A percentile compares a stretch with the other conserved stretches of the same genome.
Evolutionary conservation across 805 yeast species (phyloP).

Genomic region (Hyphopichia homilentoma): DNA sequence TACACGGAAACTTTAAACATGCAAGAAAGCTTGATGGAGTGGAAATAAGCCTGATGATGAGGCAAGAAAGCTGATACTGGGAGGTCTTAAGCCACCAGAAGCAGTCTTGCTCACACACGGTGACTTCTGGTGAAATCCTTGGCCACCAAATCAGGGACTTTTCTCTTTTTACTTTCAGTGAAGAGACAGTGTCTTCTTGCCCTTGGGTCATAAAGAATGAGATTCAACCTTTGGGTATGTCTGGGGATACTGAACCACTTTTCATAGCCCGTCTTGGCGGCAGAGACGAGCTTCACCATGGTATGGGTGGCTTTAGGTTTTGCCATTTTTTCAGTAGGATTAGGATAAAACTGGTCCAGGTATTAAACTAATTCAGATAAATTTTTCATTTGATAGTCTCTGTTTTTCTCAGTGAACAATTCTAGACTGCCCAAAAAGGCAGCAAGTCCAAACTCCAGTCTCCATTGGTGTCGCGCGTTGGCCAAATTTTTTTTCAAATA

Average conservation of each 20-base stretch:
- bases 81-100: too few species aligned
- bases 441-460: background rate
- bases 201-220: conserved; percentile 80
- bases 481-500: too few species aligned
- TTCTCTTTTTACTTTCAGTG: conserved; percentile 84
- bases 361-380: too few species aligned
- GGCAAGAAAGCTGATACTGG: too few species aligned
- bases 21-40: too few species aligned
- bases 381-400: too few species aligned
- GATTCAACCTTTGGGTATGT: conserved; percentile 72
- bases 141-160: conserved; percentile 49
- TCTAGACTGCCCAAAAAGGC: background rate
- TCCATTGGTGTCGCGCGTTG: too few species aligned
- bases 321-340: too few species aligned
- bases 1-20: too few species aligned
- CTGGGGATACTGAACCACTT: conserved; percentile 80
- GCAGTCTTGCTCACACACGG: conserved; percentile 9
- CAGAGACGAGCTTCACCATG: conserved; percentile 78
- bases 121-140: conserved; percentile 32
- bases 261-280: conserved; percentile 87
- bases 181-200: conserved; percentile 91
- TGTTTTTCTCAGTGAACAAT: background rate
- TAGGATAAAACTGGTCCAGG: too few species aligned
- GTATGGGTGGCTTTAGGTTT: conserved; percentile 75
- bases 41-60: too few species aligned